Conservation (phyloP, 345 rosid species). For the Euphorbia lathyris region DNA sequence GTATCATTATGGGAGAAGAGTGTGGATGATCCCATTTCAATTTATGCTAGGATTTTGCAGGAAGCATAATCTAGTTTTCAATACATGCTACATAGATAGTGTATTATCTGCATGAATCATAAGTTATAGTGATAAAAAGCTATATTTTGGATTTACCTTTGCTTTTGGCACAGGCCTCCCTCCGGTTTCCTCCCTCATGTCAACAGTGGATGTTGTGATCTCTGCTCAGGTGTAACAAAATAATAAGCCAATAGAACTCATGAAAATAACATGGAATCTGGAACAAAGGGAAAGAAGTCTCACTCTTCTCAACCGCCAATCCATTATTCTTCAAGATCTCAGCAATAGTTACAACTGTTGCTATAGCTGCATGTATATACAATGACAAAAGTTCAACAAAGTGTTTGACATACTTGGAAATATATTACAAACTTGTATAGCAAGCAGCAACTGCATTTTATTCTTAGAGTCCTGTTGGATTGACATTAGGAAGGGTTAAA, state of each 20-base stretch:
- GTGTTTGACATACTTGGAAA: neutral
- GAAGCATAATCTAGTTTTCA: neutral
- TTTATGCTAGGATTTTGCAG: neutral
- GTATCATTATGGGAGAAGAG: neutral
- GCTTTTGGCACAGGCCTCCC: conserved; percentile 67
- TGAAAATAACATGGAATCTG: neutral
- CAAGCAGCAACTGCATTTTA: neutral
- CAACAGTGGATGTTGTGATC: conserved; percentile 52
- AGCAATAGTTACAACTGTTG: conserved; percentile 72
- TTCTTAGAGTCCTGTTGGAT: neutral
- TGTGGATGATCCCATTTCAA: neutral
- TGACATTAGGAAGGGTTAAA: no score
- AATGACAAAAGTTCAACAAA: neutral
- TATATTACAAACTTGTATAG: neutral
- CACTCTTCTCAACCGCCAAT: conserved; percentile 66
- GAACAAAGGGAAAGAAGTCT: conserved; percentile 7
- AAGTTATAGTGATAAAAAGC: neutral
- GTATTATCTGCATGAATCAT: no score
- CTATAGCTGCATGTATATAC: conserved; percentile 41
- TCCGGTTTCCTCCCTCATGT: conserved; percentile 56
- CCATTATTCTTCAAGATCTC: conserved; percentile 78
- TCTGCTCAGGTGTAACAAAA: conserved; percentile 19
- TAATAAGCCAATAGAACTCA: neutral
- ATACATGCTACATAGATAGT: neutral
- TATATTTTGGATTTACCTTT: conserved; percentile 36